Conservation (phyloP, 2,329 filamentous ascomycete species). For the Tolypocladium tropicale region DNA sequence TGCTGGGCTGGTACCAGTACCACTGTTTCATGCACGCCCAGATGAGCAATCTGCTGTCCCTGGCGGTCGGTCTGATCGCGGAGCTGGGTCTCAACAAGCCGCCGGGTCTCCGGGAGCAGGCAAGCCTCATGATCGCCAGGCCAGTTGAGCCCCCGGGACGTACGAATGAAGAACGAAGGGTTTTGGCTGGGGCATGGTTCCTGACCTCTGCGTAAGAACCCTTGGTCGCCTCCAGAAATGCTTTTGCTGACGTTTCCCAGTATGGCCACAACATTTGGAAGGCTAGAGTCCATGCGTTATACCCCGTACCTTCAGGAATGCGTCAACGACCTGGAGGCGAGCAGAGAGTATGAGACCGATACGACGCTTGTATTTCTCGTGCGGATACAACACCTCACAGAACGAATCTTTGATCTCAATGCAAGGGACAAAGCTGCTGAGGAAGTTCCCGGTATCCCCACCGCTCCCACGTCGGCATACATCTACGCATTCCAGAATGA, state of each 20-base stretch:
- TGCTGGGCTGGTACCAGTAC: constrained; percentile 42
- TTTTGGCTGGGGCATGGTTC: constrained; percentile 43
- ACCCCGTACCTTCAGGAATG: constrained; percentile 43
- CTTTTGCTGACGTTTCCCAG: constrained; percentile 12
- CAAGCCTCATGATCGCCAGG: constrained; percentile 29
- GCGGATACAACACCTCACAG: constrained; percentile 37
- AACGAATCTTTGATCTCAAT: constrained; percentile 35
- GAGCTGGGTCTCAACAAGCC: constrained; percentile 35
- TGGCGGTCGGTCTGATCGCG: constrained; percentile 35
- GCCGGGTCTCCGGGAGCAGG: constrained; percentile 30
- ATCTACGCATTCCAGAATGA: constrained; percentile 35
- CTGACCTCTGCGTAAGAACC: constrained; percentile 37
- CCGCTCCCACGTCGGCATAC: constrained; percentile 33
- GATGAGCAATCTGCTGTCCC: constrained; percentile 36
- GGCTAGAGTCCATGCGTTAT: constrained; percentile 38
- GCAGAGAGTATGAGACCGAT: constrained; percentile 36
- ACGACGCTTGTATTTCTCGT: constrained; percentile 33
- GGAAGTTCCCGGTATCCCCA: constrained; percentile 21
- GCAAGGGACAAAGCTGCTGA: constrained; percentile 22
- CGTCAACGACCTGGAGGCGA: constrained; percentile 31
- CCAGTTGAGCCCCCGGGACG: constrained; percentile 26
- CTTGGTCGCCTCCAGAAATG: background rate
- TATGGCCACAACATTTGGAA: constrained; percentile 29
- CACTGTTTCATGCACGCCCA: constrained; percentile 44
- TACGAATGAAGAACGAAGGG: constrained; percentile 41